Evolutionary conservation across 176 grass and related monocot species (phyloP), one percentile per base, ranked within the genome.

Genomic region (Zea luxurians): DNA sequence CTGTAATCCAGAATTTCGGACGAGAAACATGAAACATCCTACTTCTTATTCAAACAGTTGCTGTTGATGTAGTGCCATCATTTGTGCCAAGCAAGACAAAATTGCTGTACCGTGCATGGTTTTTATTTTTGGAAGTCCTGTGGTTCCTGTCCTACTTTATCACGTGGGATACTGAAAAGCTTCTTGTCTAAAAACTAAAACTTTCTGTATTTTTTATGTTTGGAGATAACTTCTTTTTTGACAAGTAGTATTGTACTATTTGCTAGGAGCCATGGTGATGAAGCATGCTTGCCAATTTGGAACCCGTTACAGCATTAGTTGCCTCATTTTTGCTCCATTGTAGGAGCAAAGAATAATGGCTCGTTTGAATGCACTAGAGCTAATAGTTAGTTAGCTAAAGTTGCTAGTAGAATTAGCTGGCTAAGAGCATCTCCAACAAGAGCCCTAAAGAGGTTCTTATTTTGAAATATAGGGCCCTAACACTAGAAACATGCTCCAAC

Each of bases 281-380:
- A 71, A 48, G 15, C 5, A 11, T 11, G 15, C 40, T 67, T 36
- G 37, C 6, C 10, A 52, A 50, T 68, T 20, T 67, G 61, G 68
- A 58, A 20, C 10, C 8, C 1, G 53, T 68, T 67, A 57, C 41
- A 37, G 47, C 17, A 16, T 86, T 63, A 48, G 11, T 52, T 82
- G 57, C 54, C 3, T 76, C 48, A 57, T 70, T 64, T 76, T 71
- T 76, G 37, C 12, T 77, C 7, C 42, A 16, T 71, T 27, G 27
- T 46, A 10, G 13, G 7, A 27, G 12, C 64, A 8, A 34, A 16
- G 4, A 18, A 68, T 18, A 27, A 27, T 27, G 27, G 27, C 27
- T 27, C 27, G 27, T 27, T 27, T 27, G 27, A 27, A 27, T 27
- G 27, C 27, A 27, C 27, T 27, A 27, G 27, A 27, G 27, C 27